These are phyloP conservation scores for Brassica incana DNA, from an alignment of 345 rosid genomes.

Conservation along the genomic window DNA sequence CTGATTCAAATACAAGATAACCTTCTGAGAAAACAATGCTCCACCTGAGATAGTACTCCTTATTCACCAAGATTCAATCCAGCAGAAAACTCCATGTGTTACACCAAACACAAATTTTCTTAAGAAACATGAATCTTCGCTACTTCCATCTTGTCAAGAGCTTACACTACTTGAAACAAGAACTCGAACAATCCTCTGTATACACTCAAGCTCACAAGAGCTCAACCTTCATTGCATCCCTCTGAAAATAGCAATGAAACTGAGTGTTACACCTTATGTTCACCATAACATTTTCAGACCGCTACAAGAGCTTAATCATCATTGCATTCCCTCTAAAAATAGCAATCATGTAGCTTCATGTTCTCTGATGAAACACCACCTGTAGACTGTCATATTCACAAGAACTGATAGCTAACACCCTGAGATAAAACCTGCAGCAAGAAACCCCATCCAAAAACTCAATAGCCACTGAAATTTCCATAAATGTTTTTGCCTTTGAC, in stretches of 20 bases:
- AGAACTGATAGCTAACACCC: not conserved
- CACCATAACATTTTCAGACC: not conserved
- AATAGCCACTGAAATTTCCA: not conserved
- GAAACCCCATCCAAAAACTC: not conserved
- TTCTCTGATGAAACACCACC: not conserved
- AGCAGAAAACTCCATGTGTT: not conserved
- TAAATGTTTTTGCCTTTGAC: not conserved
- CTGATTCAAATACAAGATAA: not conserved
- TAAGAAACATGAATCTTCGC: not conserved
- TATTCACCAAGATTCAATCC: not conserved
- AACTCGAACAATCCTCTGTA: not conserved
- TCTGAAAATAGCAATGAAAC: constrained; percentile 5
- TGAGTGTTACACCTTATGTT: not conserved
- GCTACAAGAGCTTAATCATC: not conserved
- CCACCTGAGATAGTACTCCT: not conserved
- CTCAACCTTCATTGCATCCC: not conserved
- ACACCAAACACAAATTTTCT: not conserved
- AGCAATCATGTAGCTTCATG: constrained; percentile 13
- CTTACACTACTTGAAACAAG: not conserved
- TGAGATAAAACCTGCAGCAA: not conserved
- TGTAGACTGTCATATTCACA: not conserved
- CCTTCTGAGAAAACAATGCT: not conserved
- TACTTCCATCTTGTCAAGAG: constrained; percentile 2
- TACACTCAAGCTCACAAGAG: not conserved
- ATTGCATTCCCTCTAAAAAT: constrained; percentile 1